phyloP scores from a whole-genome alignment of 108 stramenopile species.

The Fragilaria crotonensis region DNA sequence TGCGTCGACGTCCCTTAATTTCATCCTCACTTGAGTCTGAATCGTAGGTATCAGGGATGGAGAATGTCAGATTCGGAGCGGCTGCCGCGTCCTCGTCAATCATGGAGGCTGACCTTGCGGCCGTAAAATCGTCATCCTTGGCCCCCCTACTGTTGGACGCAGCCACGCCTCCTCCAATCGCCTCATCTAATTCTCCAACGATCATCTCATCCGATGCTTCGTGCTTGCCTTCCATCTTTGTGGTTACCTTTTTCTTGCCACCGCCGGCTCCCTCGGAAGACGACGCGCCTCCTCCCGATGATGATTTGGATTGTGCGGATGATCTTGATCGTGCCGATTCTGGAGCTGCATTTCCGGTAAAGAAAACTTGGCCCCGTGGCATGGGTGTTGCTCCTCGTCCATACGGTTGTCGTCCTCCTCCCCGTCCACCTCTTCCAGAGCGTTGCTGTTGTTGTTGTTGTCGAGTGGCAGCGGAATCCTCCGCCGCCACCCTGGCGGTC shows the following conservation, averaged over 20 bases:
- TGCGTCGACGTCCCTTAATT: conserved; percentile 18
- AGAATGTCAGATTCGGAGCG: background rate
- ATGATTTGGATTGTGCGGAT: conserved; percentile 11
- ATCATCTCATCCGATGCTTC: conserved; percentile 69
- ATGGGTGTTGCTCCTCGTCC: conserved; percentile 40
- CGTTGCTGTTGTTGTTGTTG: conserved; percentile 20
- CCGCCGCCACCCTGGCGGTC: conserved; percentile 27
- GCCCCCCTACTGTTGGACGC: conserved; percentile 1
- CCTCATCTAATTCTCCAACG: conserved; percentile 62
- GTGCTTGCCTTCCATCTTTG: conserved; percentile 14
- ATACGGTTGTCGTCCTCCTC: conserved; percentile 28
- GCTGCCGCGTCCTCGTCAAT: conserved; percentile 3
- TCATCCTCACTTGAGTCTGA: conserved; percentile 75
- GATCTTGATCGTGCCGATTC: conserved; percentile 2
- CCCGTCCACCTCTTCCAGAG: conserved; percentile 41
- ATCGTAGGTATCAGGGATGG: conserved; percentile 50
- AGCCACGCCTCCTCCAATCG: conserved; percentile 23
- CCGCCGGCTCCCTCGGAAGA: conserved; percentile 4
- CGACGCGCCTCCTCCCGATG: conserved; percentile 8
- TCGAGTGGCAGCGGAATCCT: conserved; percentile 21
- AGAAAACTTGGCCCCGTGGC: conserved; percentile 70
- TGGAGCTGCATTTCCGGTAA: conserved; percentile 42
- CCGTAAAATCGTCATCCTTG: conserved; percentile 7
- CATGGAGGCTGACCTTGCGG: conserved; percentile 22
- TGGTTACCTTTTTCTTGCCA: background rate